These are phyloP conservation scores for Cystoderma amianthinum DNA, from an alignment of 768 basidiomycete genomes.

Conservation along the genomic window DNA sequence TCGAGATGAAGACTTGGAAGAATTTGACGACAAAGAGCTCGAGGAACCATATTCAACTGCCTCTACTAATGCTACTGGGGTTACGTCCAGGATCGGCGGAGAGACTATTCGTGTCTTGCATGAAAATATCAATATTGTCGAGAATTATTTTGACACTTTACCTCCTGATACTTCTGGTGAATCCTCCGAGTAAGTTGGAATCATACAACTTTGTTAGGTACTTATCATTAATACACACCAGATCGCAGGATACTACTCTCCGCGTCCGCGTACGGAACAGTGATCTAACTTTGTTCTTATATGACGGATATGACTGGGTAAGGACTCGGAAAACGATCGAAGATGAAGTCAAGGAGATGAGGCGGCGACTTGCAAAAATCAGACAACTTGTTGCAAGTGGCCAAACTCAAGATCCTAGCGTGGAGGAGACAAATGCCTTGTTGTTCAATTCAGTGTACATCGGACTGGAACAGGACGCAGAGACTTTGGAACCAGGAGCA, in stretches of 20 bases:
- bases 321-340: slow-evolving; percentile 83
- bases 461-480: slow-evolving; percentile 75
- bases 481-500: slow-evolving; percentile 66
- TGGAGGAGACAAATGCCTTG: slow-evolving; percentile 66
- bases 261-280: slow-evolving; percentile 52
- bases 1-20: slow-evolving; percentile 66
- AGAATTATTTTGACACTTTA: slow-evolving; percentile 68
- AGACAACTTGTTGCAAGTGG: slow-evolving; percentile 88
- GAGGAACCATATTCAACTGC: slow-evolving; percentile 14
- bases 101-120: slow-evolving; percentile 82
- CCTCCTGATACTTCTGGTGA: slow-evolving; percentile 46
- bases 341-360: slow-evolving; percentile 82
- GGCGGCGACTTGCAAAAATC: slow-evolving; percentile 80
- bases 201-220: background rate
- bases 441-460: slow-evolving; percentile 95
- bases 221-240: slow-evolving; percentile 11
- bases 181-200: slow-evolving; percentile 35
- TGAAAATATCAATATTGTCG: slow-evolving; percentile 54
- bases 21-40: slow-evolving; percentile 43
- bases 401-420: slow-evolving; percentile 72
- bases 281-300: slow-evolving; percentile 64
- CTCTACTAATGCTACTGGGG: slow-evolving; percentile 23
- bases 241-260: slow-evolving; percentile 40
- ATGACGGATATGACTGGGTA: slow-evolving; percentile 94
- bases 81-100: slow-evolving; percentile 63